Evolutionary conservation across 129 eudicot species (phyloP).

Genomic region (Apium graveolens): DNA sequence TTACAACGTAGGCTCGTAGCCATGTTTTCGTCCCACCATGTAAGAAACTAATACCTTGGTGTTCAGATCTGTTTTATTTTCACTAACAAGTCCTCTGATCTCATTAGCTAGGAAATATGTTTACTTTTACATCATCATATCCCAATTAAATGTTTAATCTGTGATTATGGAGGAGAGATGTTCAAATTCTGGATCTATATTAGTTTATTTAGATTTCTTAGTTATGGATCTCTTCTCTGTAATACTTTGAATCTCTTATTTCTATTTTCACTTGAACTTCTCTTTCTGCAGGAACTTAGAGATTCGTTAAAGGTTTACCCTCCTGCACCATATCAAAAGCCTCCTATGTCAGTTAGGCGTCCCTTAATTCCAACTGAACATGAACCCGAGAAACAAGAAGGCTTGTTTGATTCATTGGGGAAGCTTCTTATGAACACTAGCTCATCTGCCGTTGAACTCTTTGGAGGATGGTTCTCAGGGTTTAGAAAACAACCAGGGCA

Average conservation of each 20-base stretch:
- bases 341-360: slow-evolving; percentile 45
- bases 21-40: slow-evolving; percentile 47
- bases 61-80: background rate
- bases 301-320: slow-evolving; percentile 22
- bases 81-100: background rate
- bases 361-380: slow-evolving; percentile 66
- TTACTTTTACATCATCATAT: background rate
- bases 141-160: background rate
- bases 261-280: background rate
- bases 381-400: slow-evolving; percentile 51
- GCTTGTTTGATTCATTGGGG: slow-evolving; percentile 58
- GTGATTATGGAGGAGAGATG: background rate
- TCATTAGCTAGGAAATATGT: background rate
- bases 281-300: background rate
- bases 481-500: slow-evolving; percentile 34
- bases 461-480: slow-evolving; percentile 45
- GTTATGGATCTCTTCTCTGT: background rate
- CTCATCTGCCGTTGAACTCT: slow-evolving; percentile 39
- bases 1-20: slow-evolving; percentile 59
- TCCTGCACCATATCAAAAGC: slow-evolving; percentile 45
- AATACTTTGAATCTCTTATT: background rate
- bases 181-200: background rate
- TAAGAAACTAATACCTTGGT: slow-evolving; percentile 26
- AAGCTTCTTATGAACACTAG: slow-evolving; percentile 43
- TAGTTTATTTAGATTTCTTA: background rate